These are phyloP conservation scores for Turnera subulata DNA, from an alignment of 345 rosid genomes.

Conservation along the genomic window DNA sequence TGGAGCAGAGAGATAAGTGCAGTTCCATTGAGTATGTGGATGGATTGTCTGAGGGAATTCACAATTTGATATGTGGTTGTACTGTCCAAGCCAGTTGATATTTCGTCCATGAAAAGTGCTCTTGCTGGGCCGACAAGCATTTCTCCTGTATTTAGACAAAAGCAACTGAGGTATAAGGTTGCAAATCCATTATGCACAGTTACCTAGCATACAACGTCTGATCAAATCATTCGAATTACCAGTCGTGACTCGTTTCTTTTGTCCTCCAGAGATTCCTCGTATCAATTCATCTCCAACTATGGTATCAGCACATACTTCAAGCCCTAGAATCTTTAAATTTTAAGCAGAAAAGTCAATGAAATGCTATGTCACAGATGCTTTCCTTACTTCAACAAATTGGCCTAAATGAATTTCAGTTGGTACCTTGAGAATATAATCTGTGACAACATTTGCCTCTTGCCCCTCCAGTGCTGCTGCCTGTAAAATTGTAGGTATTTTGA, in stretches of 20 bases:
- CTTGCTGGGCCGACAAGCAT: slow-evolving; percentile 60
- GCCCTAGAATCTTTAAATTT: slow-evolving; percentile 51
- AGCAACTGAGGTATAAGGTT: not conserved
- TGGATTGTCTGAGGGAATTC: slow-evolving; percentile 59
- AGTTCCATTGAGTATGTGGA: slow-evolving; percentile 54
- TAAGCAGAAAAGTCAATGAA: not conserved
- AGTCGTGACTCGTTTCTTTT: slow-evolving; percentile 68
- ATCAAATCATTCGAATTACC: slow-evolving; percentile 24
- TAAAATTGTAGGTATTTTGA: not conserved
- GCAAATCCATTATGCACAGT: not conserved
- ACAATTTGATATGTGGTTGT: slow-evolving; percentile 68
- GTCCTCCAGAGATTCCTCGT: slow-evolving; percentile 78
- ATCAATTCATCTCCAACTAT: slow-evolving; percentile 63
- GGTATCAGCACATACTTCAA: slow-evolving; percentile 61
- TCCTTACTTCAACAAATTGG: no score
- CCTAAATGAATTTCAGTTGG: not conserved
- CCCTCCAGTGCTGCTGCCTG: slow-evolving; percentile 65
- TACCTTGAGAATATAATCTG: slow-evolving; percentile 78
- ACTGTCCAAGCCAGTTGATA: slow-evolving; percentile 72
- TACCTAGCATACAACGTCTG: not conserved
- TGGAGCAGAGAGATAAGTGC: slow-evolving; percentile 64
- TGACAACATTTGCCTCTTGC: slow-evolving; percentile 56
- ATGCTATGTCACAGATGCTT: not conserved
- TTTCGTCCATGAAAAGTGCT: slow-evolving; percentile 69
- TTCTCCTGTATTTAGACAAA: slow-evolving; percentile 33